Base-by-base conservation (phyloP, 176 grass and related monocot genomes). In the Melocanna baccifera region DNA sequence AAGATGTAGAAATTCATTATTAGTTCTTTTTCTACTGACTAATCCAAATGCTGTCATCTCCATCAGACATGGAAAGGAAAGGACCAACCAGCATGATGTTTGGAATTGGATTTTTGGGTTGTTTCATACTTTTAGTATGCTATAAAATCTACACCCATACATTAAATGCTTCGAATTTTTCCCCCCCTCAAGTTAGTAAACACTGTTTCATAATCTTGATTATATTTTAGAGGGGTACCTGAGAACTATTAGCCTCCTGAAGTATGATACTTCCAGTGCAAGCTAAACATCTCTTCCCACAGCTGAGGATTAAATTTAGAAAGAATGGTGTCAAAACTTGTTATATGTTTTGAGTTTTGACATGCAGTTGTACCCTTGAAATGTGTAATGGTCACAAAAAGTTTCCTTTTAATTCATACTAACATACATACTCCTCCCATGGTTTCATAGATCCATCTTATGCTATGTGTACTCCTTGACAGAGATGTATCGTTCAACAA, bases 401-500 rank as follows among this genome's bases (percentile, higher is more conserved):
- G 56, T 80, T 25, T 29, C 25, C 19, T 51, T 62, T 50, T 53
- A 52, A 41, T 40, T 82, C 12, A 56, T 36, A 67, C 57, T 67
- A 28, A 23, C 28, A 39, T 63, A 30, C 18, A 23, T 43, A 67
- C 75, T 84, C 40, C 67, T 30, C 5, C 58, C 42, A 62, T 89
- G 63, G 71, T 85, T 85, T 81, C 32, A 63, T 75, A 64, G 80
- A 69, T 86, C 57, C 53, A 83, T 87, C 74, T 95, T 79, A 92
- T 89, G 71, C 48, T 75, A 84, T 69, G 77, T 78, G 36, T 28
- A 80, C 43, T 76, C 41, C 76, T 86, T 96, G 77, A 56, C 91
- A 99, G 97, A 83, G 97, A 99, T 58, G 61, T 99, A 25, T 99
- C 97, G 69, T 99, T 96, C 90, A 99, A 99, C 88, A 76, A 91